Conservation (phyloP, 805 yeast genomes). For the Yarrowia deformans region DNA sequence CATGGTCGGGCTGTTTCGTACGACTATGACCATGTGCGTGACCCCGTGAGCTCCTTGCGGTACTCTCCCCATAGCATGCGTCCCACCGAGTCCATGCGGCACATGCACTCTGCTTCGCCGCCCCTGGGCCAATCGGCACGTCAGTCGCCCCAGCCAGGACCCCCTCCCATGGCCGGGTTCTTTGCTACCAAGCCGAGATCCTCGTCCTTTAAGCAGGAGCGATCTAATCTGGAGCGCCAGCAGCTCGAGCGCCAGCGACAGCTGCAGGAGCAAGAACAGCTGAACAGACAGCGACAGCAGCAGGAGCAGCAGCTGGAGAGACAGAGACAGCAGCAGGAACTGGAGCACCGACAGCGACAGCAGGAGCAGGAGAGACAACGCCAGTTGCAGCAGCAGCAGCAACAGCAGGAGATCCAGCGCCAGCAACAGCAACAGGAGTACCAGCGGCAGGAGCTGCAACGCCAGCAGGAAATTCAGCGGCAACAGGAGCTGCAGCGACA, state of each 20-base stretch:
- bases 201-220: constrained; percentile 30
- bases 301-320: constrained; percentile 5
- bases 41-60: constrained; percentile 21
- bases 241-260: constrained; percentile 7
- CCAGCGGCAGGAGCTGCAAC: constrained; percentile 10
- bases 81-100: constrained; percentile 10
- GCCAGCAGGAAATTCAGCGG: constrained; percentile 20
- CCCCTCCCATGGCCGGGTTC: constrained; percentile 34
- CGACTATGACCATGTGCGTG: constrained; percentile 27
- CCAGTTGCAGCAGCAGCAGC: constrained; percentile 4
- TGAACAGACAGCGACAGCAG: constrained; percentile 1
- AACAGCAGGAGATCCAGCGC: constrained; percentile 16
- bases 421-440: constrained; percentile 12
- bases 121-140: constrained; percentile 7
- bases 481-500: constrained; percentile 20
- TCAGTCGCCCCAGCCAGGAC: constrained; percentile 30
- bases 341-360: constrained; percentile 8
- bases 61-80: constrained; percentile 33
- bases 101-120: constrained; percentile 26
- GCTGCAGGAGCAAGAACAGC: constrained; percentile 18
- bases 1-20: constrained; percentile 11
- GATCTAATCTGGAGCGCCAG: constrained; percentile 6
- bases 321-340: constrained; percentile 12
- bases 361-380: constrained; percentile 10
- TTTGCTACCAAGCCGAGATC: constrained; percentile 31